Conservation (phyloP, 805 yeast species). For the Candida quercuum region DNA sequence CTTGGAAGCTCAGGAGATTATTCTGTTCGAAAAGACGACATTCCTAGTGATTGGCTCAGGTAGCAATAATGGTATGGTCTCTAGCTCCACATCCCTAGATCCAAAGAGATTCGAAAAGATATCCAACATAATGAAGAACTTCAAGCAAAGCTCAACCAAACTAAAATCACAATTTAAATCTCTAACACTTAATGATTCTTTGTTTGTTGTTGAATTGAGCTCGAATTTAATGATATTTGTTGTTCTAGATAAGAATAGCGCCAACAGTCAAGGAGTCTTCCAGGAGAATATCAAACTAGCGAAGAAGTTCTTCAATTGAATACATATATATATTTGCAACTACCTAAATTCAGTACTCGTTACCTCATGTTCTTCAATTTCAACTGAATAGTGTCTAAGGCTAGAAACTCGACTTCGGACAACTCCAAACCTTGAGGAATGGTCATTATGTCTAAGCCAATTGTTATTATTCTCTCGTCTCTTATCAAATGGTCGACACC, state of each 20-base stretch:
- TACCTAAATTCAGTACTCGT: too few relatives aligned
- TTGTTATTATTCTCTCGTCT: neutral
- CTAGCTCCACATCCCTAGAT: constrained; percentile 43
- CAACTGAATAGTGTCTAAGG: neutral
- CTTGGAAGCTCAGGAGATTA: constrained; percentile 82
- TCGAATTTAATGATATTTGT: constrained; percentile 59
- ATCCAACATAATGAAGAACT: constrained; percentile 88
- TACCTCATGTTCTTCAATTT: neutral
- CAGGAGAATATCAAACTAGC: constrained; percentile 56
- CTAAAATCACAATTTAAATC: constrained; percentile 80
- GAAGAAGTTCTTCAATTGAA: constrained; percentile 48
- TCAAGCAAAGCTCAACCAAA: constrained; percentile 86
- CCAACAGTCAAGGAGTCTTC: constrained; percentile 38
- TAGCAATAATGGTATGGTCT: constrained; percentile 22
- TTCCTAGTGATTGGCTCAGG: constrained; percentile 57
- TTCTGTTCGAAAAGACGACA: constrained; percentile 88
- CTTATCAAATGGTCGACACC: neutral
- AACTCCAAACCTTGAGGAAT: neutral
- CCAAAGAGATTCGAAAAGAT: constrained; percentile 94
- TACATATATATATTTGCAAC: too few relatives aligned
- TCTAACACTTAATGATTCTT: constrained; percentile 57
- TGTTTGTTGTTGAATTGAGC: constrained; percentile 50
- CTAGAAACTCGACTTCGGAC: neutral
- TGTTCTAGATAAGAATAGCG: constrained; percentile 40
- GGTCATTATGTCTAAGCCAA: neutral